Percentiles rank a stretch among this genome's conserved stretches.
These are phyloP conservation scores for Solanum gandarillasii DNA, from an alignment of 257 asterid species.

Conservation along the genomic window DNA sequence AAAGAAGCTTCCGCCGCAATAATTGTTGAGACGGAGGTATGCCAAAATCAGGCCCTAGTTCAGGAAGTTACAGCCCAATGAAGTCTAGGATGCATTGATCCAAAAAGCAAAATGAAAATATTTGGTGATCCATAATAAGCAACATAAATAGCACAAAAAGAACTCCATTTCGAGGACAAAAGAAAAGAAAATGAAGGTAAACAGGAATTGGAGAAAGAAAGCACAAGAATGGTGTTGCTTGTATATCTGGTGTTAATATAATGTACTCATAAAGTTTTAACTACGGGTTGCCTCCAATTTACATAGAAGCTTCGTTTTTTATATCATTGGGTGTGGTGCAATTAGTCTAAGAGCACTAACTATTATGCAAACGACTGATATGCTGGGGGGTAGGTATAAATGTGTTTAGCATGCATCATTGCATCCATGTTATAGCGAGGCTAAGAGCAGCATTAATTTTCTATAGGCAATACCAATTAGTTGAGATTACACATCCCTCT, in stretches of 20 bases:
- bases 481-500: not conserved
- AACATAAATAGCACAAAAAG: not conserved
- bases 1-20: constrained; percentile 55
- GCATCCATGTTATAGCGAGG: not conserved
- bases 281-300: not conserved
- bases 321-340: not conserved
- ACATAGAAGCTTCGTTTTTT: not conserved
- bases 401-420: not conserved
- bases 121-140: not conserved
- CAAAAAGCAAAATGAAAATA: not conserved
- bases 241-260: not conserved
- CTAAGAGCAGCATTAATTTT: not conserved
- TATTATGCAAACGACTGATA: not conserved
- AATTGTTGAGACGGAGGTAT: constrained; percentile 50
- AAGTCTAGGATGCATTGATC: not conserved
- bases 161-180: not conserved
- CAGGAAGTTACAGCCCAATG: not conserved
- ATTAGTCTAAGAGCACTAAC: not conserved
- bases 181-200: not conserved
- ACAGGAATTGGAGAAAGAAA: not conserved
- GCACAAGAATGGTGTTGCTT: not conserved
- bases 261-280: not conserved
- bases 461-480: not conserved
- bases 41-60: constrained; percentile 83
- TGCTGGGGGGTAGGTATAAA: not conserved